Evolutionary conservation across 768 basidiomycete genomes (phyloP).

Genomic region (Podaxis sp.): DNA sequence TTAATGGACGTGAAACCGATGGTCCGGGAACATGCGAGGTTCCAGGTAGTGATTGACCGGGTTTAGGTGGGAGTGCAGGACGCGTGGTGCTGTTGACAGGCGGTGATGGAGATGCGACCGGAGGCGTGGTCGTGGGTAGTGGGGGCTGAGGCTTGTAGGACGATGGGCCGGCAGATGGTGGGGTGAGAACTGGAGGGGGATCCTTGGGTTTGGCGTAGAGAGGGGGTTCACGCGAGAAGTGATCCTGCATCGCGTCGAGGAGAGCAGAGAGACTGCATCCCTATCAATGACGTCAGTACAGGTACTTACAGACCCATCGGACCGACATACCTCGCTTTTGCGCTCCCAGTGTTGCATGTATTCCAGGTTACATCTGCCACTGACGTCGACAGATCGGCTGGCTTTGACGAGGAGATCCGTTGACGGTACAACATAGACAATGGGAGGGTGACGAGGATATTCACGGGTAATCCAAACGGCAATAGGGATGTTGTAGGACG

Average conservation of each 20-base stretch:
- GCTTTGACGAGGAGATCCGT: constrained; percentile 86
- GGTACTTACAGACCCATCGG: constrained; percentile 17
- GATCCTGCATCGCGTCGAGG: constrained; percentile 72
- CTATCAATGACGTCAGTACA: constrained; percentile 39
- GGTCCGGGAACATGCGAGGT: constrained; percentile 8
- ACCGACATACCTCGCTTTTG: constrained; percentile 73
- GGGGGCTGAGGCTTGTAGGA: constrained; percentile 6
- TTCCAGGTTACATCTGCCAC: constrained; percentile 67
- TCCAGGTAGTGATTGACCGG: constrained; percentile 32
- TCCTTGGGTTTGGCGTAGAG: constrained; percentile 81
- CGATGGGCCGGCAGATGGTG: background rate
- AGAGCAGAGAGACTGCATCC: constrained; percentile 75
- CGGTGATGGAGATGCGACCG: constrained; percentile 1
- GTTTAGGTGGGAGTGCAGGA: constrained; percentile 25
- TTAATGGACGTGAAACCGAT: constrained; percentile 14
- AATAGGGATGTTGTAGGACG: constrained; percentile 92
- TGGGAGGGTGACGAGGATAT: constrained; percentile 81
- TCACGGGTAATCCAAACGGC: constrained; percentile 85
- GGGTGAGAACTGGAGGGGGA: constrained; percentile 7
- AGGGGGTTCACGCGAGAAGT: constrained; percentile 86
- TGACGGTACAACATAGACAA: constrained; percentile 91
- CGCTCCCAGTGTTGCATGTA: constrained; percentile 78
- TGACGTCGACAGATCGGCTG: constrained; percentile 74
- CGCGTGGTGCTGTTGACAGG: background rate
- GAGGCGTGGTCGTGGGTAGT: constrained; percentile 14